Base-by-base conservation (phyloP, 140 eudicot genomes). In the Cichorium intybus region DNA sequence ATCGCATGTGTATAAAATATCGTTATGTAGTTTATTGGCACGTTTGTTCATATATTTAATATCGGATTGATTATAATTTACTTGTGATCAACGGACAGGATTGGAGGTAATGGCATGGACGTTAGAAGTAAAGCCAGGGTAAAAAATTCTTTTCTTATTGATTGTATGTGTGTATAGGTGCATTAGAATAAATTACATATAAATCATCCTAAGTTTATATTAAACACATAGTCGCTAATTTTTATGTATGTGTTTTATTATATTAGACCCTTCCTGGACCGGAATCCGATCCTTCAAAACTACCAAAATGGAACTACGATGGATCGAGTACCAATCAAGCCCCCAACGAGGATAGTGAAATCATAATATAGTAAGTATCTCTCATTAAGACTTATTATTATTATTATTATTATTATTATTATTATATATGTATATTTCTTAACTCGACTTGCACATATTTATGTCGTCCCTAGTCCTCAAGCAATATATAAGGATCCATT, bases 111-210 rank as follows among this genome's bases (percentile, higher is more conserved):
- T 34, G 93, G 97, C 31, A 68, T 90, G 87, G 97, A 84, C 63
- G 62, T 90, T 24, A 84, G 97, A 68, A 90, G 95, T 87, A 84
- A 90, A 72, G 89, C 89, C 18, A 86, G 95, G 89, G 97, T 89
- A 85, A 61, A 24, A 14, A 29, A 11, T 66, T 23, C 12, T 0
- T 23, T 12, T 28, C 9, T 27, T 31, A 7, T 10, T 45, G 24
- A 16, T 26, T 56, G 7, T 29, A 43, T 37, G 4, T 45, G 9
- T n/a, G n/a, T n/a, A n/a, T n/a, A n/a, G n/a, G 3, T 2, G 0
- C 23, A 45, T 53, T n/a, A n/a, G 14, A 47, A 51, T 55, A 14
- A n/a, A 20, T 35, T 66, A 23, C 20, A 5, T 55, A 26, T 60
- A 14, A 2, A 24, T 49, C 56, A 27, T 49, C 11, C 5, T 69